These are phyloP conservation scores for Oryza longistaminata DNA, from an alignment of 176 grass and related monocot species.

Conservation along the genomic window DNA sequence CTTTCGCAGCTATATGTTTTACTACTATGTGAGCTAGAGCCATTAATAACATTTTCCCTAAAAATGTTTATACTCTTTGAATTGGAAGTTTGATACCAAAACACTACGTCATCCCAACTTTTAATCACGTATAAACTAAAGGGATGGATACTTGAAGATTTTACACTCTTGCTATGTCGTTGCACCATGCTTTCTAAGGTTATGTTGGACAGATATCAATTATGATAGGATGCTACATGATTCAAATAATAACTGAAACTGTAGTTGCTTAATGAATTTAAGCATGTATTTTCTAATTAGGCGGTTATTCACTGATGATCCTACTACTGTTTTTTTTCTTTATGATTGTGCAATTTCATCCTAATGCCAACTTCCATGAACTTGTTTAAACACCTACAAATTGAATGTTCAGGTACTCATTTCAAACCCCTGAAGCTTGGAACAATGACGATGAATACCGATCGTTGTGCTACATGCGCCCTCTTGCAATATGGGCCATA, in stretches of 20 bases:
- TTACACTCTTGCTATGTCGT: neutral
- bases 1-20: neutral
- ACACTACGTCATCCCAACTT: neutral
- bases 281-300: neutral
- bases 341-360: constrained; percentile 1
- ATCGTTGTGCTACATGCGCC: constrained; percentile 95
- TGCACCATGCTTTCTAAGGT: neutral
- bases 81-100: neutral
- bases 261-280: neutral
- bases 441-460: constrained; percentile 83
- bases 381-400: neutral
- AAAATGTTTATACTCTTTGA: neutral
- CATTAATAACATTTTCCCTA: neutral
- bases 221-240: neutral
- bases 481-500: constrained; percentile 90
- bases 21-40: neutral
- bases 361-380: neutral
- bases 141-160: neutral
- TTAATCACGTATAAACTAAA: neutral
- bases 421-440: constrained; percentile 98
- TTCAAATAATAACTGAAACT: neutral
- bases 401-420: constrained; percentile 61
- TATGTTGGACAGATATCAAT: neutral
- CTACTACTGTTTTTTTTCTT: neutral
- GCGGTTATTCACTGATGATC: neutral